phyloP scores from a whole-genome alignment of 148 eudicot genomes.

The Bassia scoparia region DNA sequence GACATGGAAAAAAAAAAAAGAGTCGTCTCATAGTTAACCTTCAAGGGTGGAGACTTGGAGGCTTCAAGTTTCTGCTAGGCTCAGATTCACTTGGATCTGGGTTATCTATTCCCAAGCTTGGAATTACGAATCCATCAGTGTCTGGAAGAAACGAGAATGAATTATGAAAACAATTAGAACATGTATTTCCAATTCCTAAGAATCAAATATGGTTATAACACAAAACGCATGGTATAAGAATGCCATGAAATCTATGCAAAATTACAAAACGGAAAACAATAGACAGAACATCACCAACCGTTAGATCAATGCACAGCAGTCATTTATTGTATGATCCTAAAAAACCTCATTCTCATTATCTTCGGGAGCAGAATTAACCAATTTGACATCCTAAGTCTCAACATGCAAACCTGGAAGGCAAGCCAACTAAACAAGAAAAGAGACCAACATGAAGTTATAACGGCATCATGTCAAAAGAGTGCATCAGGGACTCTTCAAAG shows the following conservation, averaged over 20 bases:
- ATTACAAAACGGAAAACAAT: no score
- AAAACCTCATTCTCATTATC: no score
- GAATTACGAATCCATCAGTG: conserved; percentile 92
- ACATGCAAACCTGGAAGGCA: background rate
- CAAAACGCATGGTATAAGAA: background rate
- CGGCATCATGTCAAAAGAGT: background rate
- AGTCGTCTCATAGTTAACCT: conserved; percentile 38
- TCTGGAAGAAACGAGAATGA: conserved; percentile 35
- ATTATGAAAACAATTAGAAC: background rate
- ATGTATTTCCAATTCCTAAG: no score
- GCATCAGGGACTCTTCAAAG: background rate
- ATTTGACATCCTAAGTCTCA: background rate
- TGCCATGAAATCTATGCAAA: no score
- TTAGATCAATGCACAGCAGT: no score
- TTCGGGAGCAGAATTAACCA: background rate
- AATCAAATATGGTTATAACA: background rate
- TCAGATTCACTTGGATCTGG: conserved; percentile 32
- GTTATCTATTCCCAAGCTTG: conserved; percentile 81
- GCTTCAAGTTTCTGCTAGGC: conserved; percentile 42
- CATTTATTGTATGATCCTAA: no score
- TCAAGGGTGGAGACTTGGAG: conserved; percentile 37
- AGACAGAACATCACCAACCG: no score
- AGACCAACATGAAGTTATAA: no score
- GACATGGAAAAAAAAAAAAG: no score
- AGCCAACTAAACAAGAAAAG: background rate